Percentiles rank a stretch among this genome's conserved stretches.
Evolutionary conservation across 1,139 yeast species (phyloP).

Genomic region (Meyerozyma elateridarum): DNA sequence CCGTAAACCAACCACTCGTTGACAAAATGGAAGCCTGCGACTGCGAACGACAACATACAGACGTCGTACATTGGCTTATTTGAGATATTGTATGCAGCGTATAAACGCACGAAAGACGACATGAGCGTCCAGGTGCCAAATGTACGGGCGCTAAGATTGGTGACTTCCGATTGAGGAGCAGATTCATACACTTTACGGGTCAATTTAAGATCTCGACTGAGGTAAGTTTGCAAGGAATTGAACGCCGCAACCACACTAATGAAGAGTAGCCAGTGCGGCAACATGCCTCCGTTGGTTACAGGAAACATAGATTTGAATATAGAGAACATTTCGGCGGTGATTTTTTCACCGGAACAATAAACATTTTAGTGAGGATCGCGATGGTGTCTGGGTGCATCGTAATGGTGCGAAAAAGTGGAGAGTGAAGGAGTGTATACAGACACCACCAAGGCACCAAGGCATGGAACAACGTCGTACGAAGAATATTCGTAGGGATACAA

Average conservation of each 20-base stretch:
- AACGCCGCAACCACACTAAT: conserved; percentile 86
- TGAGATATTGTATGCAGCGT: conserved; percentile 71
- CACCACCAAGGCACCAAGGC: too few species aligned
- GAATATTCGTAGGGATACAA: too few species aligned
- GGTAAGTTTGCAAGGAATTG: conserved; percentile 86
- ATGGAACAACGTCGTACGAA: too few species aligned
- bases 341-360: not conserved
- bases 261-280: conserved; percentile 46
- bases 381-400: not conserved
- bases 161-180: conserved; percentile 37
- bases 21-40: conserved; percentile 81
- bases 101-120: conserved; percentile 77
- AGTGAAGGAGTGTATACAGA: too few species aligned
- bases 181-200: conserved; percentile 75
- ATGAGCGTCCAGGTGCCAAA: conserved; percentile 97
- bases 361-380: not conserved
- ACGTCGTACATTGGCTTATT: conserved; percentile 71
- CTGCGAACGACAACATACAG: conserved; percentile 74
- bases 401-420: too few species aligned
- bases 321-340: conserved; percentile 13
- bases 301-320: conserved; percentile 22
- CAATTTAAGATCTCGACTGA: conserved; percentile 58
- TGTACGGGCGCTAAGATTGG: conserved; percentile 83
- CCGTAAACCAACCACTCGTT: conserved; percentile 77
- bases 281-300: conserved; percentile 31